Conservation (phyloP, 345 rosid species). For the Gossypium anomalum region DNA sequence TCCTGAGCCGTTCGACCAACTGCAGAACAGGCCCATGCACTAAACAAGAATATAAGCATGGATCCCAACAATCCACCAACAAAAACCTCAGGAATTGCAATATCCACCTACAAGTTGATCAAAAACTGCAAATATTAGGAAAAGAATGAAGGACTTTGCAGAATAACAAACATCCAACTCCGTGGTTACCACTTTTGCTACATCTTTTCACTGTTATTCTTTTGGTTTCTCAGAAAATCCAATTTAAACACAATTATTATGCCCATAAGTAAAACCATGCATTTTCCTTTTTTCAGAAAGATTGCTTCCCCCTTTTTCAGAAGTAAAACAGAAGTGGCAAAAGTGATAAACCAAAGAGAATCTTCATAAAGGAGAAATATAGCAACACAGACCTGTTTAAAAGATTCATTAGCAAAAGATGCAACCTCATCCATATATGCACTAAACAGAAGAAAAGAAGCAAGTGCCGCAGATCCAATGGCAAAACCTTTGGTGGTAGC, state of each 20-base stretch:
- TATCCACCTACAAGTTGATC: constrained; percentile 69
- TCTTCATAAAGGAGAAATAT: constrained; percentile 8
- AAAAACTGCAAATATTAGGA: background rate
- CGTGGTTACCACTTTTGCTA: background rate
- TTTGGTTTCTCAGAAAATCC: background rate
- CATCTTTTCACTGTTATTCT: background rate
- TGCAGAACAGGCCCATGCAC: constrained; percentile 96
- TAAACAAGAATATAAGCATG: constrained; percentile 91
- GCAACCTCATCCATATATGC: constrained; percentile 99
- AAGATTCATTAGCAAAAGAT: constrained; percentile 67
- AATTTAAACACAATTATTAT: background rate
- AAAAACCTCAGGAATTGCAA: constrained; percentile 94
- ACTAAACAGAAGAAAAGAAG: constrained; percentile 97
- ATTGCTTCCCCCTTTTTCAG: background rate
- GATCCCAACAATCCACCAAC: constrained; percentile 93
- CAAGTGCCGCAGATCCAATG: constrained; percentile 99
- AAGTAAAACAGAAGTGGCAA: background rate
- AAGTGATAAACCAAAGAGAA: background rate
- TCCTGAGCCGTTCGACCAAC: constrained; percentile 99
- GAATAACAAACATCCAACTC: background rate
- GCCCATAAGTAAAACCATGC: background rate
- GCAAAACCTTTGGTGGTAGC: constrained; percentile 99
- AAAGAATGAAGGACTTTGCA: background rate
- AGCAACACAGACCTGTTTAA: constrained; percentile 56
- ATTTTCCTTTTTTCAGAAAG: background rate